Percentiles rank a stretch among this genome's conserved stretches.
phyloP scores from a whole-genome alignment of 2,329 filamentous ascomycete species.

The Zasmidium citrigriseum region DNA sequence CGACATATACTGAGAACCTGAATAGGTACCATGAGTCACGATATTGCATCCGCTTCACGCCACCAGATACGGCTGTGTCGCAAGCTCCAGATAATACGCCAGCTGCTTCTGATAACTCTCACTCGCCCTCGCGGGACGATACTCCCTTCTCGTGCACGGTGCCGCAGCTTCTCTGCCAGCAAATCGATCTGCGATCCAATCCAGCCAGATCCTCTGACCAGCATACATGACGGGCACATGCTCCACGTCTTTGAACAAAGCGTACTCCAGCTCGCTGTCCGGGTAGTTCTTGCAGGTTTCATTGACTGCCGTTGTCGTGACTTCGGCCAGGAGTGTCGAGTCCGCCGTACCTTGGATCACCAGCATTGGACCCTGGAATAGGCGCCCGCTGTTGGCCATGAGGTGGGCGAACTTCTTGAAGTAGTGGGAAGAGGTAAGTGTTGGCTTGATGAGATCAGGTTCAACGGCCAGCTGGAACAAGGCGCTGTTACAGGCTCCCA shows the following conservation, averaged over 20 bases:
- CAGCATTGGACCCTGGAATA: slow-evolving; percentile 1
- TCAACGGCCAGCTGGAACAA: not conserved
- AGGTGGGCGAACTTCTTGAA: not conserved
- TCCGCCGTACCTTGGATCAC: slow-evolving; percentile 1
- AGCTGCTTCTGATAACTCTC: slow-evolving; percentile 11
- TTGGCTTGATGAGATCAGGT: not conserved
- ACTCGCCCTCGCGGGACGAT: slow-evolving; percentile 12
- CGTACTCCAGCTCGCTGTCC: not conserved
- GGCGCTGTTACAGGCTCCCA: slow-evolving; percentile 8
- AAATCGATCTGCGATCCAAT: slow-evolving; percentile 32
- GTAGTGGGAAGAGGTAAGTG: not conserved
- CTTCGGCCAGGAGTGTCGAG: not conserved
- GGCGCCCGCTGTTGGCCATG: not conserved
- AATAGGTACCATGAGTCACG: not conserved
- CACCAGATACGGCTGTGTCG: slow-evolving; percentile 8
- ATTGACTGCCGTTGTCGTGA: not conserved
- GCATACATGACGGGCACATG: slow-evolving; percentile 34
- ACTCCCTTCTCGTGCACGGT: slow-evolving; percentile 15
- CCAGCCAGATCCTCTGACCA: slow-evolving; percentile 34
- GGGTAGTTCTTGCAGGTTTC: not conserved
- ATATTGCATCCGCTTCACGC: not conserved
- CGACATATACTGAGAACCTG: no score
- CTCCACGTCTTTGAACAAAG: slow-evolving; percentile 24
- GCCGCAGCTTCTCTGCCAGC: slow-evolving; percentile 13
- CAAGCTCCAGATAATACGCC: slow-evolving; percentile 5